Conservation (phyloP, 345 rosid species). For the Syzygium oleosum region DNA sequence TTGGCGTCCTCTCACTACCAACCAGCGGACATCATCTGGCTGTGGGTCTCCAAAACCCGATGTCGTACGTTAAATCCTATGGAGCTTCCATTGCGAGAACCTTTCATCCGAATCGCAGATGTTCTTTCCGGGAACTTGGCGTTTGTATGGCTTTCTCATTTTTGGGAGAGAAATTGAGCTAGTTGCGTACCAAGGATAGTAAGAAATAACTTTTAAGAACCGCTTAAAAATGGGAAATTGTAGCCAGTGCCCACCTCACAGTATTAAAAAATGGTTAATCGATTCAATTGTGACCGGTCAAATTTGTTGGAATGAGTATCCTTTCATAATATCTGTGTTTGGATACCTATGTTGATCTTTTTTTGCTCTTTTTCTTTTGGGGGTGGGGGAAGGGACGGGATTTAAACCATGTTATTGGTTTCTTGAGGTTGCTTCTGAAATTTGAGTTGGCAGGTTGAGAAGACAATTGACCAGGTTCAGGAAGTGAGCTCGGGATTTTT, state of each 20-base stretch:
- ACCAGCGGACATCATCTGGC: no score
- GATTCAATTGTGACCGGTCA: not conserved
- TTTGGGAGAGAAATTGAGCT: not conserved
- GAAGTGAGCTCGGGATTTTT: slow-evolving; percentile 55
- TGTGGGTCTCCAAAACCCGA: no score
- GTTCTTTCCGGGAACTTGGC: not conserved
- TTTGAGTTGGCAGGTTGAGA: slow-evolving; percentile 54
- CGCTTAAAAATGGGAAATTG: not conserved
- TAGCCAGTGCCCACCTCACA: not conserved
- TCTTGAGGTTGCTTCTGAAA: not conserved
- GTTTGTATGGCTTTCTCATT: not conserved
- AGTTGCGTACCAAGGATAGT: not conserved
- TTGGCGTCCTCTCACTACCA: not conserved
- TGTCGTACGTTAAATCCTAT: no score
- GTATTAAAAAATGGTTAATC: not conserved
- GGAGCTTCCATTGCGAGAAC: not conserved
- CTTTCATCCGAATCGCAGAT: not conserved
- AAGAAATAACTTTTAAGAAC: not conserved
- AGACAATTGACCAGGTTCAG: slow-evolving; percentile 67
- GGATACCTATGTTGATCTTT: not conserved
- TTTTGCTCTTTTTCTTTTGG: not conserved
- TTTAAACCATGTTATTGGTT: not conserved
- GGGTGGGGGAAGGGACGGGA: not conserved
- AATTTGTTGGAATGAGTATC: not conserved
- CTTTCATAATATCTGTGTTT: not conserved